Base-by-base conservation (phyloP, 73 alveolate species). In the Uronychia binucleata region DNA sequence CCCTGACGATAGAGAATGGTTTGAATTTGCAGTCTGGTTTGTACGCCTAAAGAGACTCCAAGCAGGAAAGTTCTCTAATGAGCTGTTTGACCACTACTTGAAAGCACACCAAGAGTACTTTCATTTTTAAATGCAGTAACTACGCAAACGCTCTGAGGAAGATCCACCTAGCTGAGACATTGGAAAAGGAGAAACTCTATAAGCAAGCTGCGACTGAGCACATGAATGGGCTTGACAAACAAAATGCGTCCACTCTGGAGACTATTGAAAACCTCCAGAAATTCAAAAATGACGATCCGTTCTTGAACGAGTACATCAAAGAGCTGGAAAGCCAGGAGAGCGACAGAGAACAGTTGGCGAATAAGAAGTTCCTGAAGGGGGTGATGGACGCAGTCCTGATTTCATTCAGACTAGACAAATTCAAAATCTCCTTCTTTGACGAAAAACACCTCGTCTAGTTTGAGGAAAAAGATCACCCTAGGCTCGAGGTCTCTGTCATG, bases 11-110 rank as follows among this genome's bases (percentile, higher is more conserved):
- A 83, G 90, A 28, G 91, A 85, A 46, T 85, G 91, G 91, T 77
- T 85, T 35, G 31, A 32, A 31, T 77, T 74, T 34, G 91, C 31
- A 25, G 91, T 85, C 1, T 85, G 91, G 91, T 85, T 29, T 31
- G 86, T 85, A 1, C 75, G 91, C 33, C 57, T 85, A 8, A 85
- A 77, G 57, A 76, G 81, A 34, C 57, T 85, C 5, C 19, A 46
- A 19, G 19, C 5, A 46, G 67, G 67, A 46, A 5, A 11, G 19
- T 46, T 46, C 19, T 46, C 67, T 46, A 46, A 46, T 46, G 67
- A 46, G 19, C 19, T 46, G 67, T 46, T 46, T 46, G 67, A 46
- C 67, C 67, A 46, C 67, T 46, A 46, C 19, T 11, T 19, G 5
- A 11, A 5, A 46, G 67, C 67, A n/a, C n/a, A n/a, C n/a, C n/a